These are phyloP conservation scores for Nigrograna mackinnonii DNA, from an alignment of 2,329 filamentous ascomycete genomes.

Conservation along the genomic window DNA sequence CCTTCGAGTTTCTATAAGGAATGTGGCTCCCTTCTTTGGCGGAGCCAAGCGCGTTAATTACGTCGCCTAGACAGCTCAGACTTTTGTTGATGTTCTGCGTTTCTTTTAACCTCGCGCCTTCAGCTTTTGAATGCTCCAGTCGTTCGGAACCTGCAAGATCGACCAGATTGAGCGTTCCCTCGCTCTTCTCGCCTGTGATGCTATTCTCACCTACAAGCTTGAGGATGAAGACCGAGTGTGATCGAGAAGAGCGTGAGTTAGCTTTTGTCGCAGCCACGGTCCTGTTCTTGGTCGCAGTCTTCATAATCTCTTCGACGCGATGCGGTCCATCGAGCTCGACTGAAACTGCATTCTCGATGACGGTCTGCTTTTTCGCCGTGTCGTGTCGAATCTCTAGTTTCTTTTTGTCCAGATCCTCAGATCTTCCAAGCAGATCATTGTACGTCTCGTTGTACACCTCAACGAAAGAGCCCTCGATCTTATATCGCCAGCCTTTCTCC, in stretches of 20 bases:
- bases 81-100: slow-evolving; percentile 98
- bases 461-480: slow-evolving; percentile 91
- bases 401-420: slow-evolving; percentile 74
- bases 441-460: slow-evolving; percentile 99
- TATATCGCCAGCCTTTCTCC: slow-evolving; percentile 93
- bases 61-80: slow-evolving; percentile 87
- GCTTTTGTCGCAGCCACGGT: slow-evolving; percentile 96
- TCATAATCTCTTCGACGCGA: slow-evolving; percentile 78
- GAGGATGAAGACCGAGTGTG: slow-evolving; percentile 94
- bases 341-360: slow-evolving; percentile 76
- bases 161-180: slow-evolving; percentile 93
- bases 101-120: slow-evolving; percentile 86
- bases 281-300: slow-evolving; percentile 80
- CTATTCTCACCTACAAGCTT: slow-evolving; percentile 68
- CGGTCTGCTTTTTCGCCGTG: slow-evolving; percentile 77
- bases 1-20: slow-evolving; percentile 94
- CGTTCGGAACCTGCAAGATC: slow-evolving; percentile 94
- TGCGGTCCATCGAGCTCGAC: slow-evolving; percentile 78
- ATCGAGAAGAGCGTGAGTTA: slow-evolving; percentile 91
- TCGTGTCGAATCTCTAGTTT: slow-evolving; percentile 92
- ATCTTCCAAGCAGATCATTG: slow-evolving; percentile 80
- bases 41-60: slow-evolving; percentile 88
- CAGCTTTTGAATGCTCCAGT: slow-evolving; percentile 82
- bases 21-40: slow-evolving; percentile 79
- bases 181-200: slow-evolving; percentile 79